Percentiles rank a stretch among this genome's conserved stretches.
phyloP scores from a whole-genome alignment of 169 alveolate species.

The Eimeria nieschulzi region DNA sequence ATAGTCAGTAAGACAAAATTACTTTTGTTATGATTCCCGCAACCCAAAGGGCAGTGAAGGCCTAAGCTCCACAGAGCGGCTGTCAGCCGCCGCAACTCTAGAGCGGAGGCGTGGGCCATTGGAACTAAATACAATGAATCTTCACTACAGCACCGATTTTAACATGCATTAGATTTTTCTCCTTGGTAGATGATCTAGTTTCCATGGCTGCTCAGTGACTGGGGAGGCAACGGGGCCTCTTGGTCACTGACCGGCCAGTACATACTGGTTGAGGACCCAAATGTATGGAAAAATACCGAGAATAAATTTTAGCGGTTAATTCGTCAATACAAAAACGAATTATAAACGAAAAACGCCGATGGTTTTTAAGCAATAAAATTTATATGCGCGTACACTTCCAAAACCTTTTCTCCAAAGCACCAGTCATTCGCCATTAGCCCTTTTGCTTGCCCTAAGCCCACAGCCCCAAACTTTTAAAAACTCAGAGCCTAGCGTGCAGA shows the following conservation, averaged over 20 bases:
- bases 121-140: not conserved
- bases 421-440: no score
- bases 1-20: constrained; percentile 24
- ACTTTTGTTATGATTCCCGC: constrained; percentile 15
- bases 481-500: no score
- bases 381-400: not conserved
- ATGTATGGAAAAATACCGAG: not conserved
- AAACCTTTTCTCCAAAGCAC: not conserved
- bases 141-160: not conserved
- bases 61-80: constrained; percentile 39
- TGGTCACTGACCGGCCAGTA: not conserved
- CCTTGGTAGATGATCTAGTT: no score
- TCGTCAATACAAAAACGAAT: not conserved
- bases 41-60: not conserved
- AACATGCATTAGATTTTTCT: not conserved
- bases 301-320: not conserved
- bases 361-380: not conserved
- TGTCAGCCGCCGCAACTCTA: constrained; percentile 37
- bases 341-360: not conserved
- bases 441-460: no score
- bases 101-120: constrained; percentile 18
- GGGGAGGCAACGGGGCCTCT: not conserved
- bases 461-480: no score
- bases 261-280: not conserved
- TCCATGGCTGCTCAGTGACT: no score